phyloP scores from a whole-genome alignment of 2,329 filamentous ascomycete species.

The Fusarium temperatum region DNA sequence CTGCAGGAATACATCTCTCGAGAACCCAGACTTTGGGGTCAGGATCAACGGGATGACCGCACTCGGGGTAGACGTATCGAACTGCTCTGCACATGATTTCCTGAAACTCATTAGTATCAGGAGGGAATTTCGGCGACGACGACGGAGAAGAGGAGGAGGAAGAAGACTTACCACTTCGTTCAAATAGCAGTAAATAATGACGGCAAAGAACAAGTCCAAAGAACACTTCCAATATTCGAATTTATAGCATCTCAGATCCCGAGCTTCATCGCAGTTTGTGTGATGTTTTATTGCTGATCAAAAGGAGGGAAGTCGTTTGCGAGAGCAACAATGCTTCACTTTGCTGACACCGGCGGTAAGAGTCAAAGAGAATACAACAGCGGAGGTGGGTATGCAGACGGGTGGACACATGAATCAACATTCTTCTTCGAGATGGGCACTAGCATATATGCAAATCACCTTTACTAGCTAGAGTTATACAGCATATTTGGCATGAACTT shows the following conservation, averaged over 20 bases:
- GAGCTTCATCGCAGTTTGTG: not conserved
- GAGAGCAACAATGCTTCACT: slow-evolving; percentile 3
- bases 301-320: slow-evolving; percentile 1
- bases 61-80: slow-evolving; percentile 36
- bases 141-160: too few species aligned
- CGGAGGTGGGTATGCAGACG: not conserved
- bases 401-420: not conserved
- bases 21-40: slow-evolving; percentile 6
- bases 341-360: not conserved
- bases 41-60: slow-evolving; percentile 30
- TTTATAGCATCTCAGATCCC: not conserved
- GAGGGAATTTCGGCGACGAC: too few species aligned
- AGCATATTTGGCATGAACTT: not conserved
- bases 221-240: not conserved
- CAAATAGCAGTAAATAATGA: not conserved
- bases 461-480: not conserved
- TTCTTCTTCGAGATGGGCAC: not conserved
- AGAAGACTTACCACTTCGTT: not conserved
- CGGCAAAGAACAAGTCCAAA: not conserved
- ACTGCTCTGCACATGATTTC: slow-evolving; percentile 36
- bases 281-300: not conserved
- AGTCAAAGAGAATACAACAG: not conserved
- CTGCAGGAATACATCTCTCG: slow-evolving; percentile 27
- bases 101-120: not conserved
- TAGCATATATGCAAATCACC: not conserved